A percentile compares a stretch with the other conserved stretches of the same genome.
Evolutionary conservation across 2,329 filamentous ascomycete species (phyloP).

Genomic region (Xylariaceae sp.): DNA sequence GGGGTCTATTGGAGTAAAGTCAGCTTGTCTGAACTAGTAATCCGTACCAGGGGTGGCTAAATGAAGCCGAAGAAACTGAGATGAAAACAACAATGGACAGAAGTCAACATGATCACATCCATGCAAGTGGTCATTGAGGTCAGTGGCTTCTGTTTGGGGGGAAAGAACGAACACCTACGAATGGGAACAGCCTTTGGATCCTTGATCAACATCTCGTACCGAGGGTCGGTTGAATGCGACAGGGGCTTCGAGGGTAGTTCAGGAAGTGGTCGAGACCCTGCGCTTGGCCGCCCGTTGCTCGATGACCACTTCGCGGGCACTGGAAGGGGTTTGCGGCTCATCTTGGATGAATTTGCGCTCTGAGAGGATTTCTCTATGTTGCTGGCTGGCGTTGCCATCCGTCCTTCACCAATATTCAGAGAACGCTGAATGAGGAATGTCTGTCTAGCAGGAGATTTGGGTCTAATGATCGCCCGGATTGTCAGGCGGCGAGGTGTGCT

Average conservation of each 20-base stretch:
- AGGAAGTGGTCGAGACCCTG: constrained; percentile 16
- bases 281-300: constrained; percentile 24
- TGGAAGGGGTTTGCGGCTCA: constrained; percentile 11
- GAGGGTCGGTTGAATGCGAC: constrained; percentile 12
- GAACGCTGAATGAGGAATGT: constrained; percentile 46
- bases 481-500: constrained; percentile 26
- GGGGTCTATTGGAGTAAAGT: constrained; percentile 35
- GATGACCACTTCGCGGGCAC: constrained; percentile 22
- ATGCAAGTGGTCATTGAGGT: neutral
- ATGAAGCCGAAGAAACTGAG: neutral
- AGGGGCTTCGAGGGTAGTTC: neutral
- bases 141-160: neutral
- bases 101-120: neutral
- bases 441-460: constrained; percentile 37
- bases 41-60: neutral
- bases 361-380: neutral
- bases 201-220: constrained; percentile 24
- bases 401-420: constrained; percentile 46
- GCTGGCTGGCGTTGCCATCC: constrained; percentile 39
- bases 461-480: constrained; percentile 42
- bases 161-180: constrained; percentile 36
- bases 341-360: constrained; percentile 2
- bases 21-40: neutral
- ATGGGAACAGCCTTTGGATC: constrained; percentile 39
- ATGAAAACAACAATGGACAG: neutral